Base-by-base conservation (phyloP, 1,284 basidiomycete genomes). In the Leccinum pachyderme region DNA sequence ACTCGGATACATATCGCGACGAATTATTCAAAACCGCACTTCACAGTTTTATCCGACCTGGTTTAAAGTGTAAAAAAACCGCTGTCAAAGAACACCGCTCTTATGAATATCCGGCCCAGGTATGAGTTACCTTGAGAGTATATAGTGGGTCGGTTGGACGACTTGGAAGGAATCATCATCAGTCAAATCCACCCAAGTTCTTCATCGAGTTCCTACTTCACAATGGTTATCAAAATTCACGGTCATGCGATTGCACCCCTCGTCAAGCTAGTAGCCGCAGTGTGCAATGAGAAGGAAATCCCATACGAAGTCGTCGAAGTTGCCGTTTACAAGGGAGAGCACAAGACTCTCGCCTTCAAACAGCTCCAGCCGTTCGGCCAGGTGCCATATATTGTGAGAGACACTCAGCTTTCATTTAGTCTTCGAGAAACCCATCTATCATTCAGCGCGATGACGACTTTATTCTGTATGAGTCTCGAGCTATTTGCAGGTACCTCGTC, bases 311-410 rank as follows among this genome's bases (percentile, higher is more conserved):
- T 78, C 57, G 61, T 76, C 51, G 43, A 56, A 28, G 65, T 78
- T 55, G 70, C 75, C 52, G 59, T 76, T 37, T 56, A 59, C 54
- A 71, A 70, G 48, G 70, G 69, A 33, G 72, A 72, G 46, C 72
- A 77, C 59, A 77, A 77, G 64, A 61, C 62, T 0, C 61, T 72
- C 22, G 72, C 64, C 24, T 77, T 70, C 70, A 55, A 67, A 52
- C 63, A 58, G 28, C 67, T 73, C 51, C 80, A 81, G 51, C 79
- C 80, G 1, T 81, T 81, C 60, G 77, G 77, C 47, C 77, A 80
- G 63, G 73, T 81, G 55, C 80, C 80, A 4, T 78, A 74, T 63
- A 68, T 81, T 41, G 73, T 73, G 57, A 43, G 74, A 48, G 9
- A 25, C 9, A 47, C n/a, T 9, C 1, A 13, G n/a, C 35, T 37